Evolutionary conservation across 306 rosid genomes (phyloP).

Genomic region (Sicyos baderoa): DNA sequence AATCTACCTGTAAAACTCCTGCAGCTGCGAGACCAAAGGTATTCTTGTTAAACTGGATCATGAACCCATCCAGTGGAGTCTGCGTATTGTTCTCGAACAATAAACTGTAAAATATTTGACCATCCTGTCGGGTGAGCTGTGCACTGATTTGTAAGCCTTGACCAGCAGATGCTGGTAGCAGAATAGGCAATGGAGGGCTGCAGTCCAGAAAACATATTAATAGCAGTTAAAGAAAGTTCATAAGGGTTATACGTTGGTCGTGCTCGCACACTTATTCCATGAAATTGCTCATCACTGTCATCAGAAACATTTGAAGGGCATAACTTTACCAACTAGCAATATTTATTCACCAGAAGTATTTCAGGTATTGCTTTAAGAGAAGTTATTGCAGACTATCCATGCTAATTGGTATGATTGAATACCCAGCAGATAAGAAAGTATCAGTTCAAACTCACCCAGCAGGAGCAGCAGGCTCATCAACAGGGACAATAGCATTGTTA

Average conservation of each 20-base stretch:
- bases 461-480: conserved; percentile 69
- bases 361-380: neutral
- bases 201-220: conserved; percentile 29
- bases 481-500: conserved; percentile 61
- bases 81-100: conserved; percentile 79
- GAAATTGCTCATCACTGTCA: neutral
- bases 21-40: conserved; percentile 92
- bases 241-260: neutral
- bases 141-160: conserved; percentile 98
- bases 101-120: conserved; percentile 74
- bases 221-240: conserved; percentile 15
- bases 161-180: conserved; percentile 72
- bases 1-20: conserved; percentile 74
- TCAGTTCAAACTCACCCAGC: conserved; percentile 51
- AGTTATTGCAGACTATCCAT: neutral
- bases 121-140: conserved; percentile 62
- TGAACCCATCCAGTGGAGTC: conserved; percentile 78
- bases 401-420: neutral
- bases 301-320: conserved; percentile 1
- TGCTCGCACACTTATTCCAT: neutral
- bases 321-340: neutral
- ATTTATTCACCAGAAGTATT: conserved; percentile 15
- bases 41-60: conserved; percentile 98
- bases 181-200: conserved; percentile 79
- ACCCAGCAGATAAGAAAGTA: conserved; percentile 11